phyloP scores from a whole-genome alignment of 208 protist species.

The Blastocrithidia nonstop region DNA sequence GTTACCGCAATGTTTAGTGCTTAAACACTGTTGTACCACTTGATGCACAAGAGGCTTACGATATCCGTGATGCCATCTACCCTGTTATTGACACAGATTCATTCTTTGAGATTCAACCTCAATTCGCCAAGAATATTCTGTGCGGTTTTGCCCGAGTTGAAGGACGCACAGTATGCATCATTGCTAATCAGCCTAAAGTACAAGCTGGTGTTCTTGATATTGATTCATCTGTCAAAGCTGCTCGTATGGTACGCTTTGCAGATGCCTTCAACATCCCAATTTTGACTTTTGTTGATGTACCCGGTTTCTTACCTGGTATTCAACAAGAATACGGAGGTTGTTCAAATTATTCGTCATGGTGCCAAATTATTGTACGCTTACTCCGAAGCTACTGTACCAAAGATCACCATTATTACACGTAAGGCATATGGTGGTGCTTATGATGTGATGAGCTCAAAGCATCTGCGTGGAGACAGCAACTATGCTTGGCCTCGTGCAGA shows the following conservation, averaged over 20 bases:
- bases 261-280: conserved; percentile 96
- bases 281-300: conserved; percentile 93
- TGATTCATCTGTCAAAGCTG: conserved; percentile 75
- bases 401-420: conserved; percentile 92
- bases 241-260: conserved; percentile 93
- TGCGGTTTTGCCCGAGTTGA: conserved; percentile 86
- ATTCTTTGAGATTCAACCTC: conserved; percentile 91
- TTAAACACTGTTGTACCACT: conserved; percentile 68
- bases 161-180: conserved; percentile 83
- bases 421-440: conserved; percentile 96
- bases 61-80: conserved; percentile 84
- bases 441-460: conserved; percentile 93
- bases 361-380: conserved; percentile 97
- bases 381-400: conserved; percentile 93
- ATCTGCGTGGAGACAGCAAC: conserved; percentile 88
- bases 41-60: conserved; percentile 85
- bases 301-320: conserved; percentile 93
- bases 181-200: conserved; percentile 91
- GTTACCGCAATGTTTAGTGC: conserved; percentile 14
- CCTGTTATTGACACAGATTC: conserved; percentile 77
- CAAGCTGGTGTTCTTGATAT: conserved; percentile 92
- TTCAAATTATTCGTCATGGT: conserved; percentile 95
- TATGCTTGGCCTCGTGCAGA: conserved; percentile 93
- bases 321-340: conserved; percentile 81
- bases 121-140: conserved; percentile 93